Evolutionary conservation across 106 monocot species (phyloP).

Genomic region (Triglochin maritima): DNA sequence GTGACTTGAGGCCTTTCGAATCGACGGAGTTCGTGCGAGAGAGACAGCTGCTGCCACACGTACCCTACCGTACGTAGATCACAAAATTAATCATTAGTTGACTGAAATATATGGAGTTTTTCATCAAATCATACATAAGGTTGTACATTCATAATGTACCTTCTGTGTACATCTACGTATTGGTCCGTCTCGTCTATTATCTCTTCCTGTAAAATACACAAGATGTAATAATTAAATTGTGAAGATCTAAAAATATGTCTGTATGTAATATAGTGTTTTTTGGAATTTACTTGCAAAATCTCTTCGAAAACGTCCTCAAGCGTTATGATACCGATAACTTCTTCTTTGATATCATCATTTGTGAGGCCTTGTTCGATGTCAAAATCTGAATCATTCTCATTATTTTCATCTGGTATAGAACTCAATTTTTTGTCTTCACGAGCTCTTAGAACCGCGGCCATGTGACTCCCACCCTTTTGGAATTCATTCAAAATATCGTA

Average conservation of each 20-base stretch:
- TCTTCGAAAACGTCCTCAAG: conserved; percentile 99
- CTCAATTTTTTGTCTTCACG: conserved; percentile 32
- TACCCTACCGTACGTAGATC: conserved; percentile 40
- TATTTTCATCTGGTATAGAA: conserved; percentile 16
- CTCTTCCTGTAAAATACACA: conserved; percentile 59
- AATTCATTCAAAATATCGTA: conserved; percentile 99
- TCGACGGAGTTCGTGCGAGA: conserved; percentile 83
- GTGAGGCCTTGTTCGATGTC: conserved; percentile 47
- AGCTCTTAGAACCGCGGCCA: conserved; percentile 95
- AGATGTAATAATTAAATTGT: background rate
- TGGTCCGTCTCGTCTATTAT: conserved; percentile 99
- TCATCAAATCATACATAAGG: background rate
- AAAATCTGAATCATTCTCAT: conserved; percentile 32
- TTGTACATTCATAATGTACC: conserved; percentile 21
- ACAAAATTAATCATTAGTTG: background rate
- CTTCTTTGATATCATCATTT: conserved; percentile 77
- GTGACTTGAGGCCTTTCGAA: conserved; percentile 49
- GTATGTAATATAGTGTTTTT: background rate
- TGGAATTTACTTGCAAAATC: conserved; percentile 57
- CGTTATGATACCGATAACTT: conserved; percentile 97
- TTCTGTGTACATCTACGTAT: conserved; percentile 97
- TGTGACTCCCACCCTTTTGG: conserved; percentile 99
- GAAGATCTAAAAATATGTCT: background rate
- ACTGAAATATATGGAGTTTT: background rate
- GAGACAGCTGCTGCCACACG: conserved; percentile 84